These are phyloP conservation scores for Verticillium isaacii DNA, from an alignment of 2,329 filamentous ascomycete genomes.

Conservation along the genomic window DNA sequence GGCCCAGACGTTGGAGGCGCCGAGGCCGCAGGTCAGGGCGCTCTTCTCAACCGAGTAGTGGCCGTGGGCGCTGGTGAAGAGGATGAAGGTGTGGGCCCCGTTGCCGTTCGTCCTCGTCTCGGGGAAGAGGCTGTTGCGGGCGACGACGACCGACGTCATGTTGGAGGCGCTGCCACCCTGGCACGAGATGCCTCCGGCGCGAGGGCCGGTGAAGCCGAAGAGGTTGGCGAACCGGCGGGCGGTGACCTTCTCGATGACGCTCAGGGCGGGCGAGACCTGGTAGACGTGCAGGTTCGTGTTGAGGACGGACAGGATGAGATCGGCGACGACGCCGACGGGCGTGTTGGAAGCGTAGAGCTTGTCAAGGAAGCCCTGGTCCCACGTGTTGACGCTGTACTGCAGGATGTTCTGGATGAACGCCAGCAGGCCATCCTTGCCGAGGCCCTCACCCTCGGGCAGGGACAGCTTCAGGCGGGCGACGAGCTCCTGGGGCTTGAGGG, in stretches of 20 bases:
- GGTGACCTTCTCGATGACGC: conserved; percentile 82
- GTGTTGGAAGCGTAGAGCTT: conserved; percentile 93
- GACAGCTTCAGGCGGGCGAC: conserved; percentile 51
- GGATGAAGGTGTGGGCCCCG: conserved; percentile 58
- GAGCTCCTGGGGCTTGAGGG: conserved; percentile 54
- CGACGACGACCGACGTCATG: conserved; percentile 77
- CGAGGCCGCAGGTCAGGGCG: conserved; percentile 84
- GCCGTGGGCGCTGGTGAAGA: conserved; percentile 86
- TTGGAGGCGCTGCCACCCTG: conserved; percentile 85
- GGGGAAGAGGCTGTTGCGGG: conserved; percentile 81
- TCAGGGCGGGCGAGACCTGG: conserved; percentile 85
- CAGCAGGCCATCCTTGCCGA: conserved; percentile 70
- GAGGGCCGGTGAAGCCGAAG: conserved; percentile 69
- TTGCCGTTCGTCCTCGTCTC: conserved; percentile 72
- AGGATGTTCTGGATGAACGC: conserved; percentile 67
- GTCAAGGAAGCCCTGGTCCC: conserved; percentile 94
- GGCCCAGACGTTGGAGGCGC: conserved; percentile 64
- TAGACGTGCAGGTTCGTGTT: conserved; percentile 97
- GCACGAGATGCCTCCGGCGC: conserved; percentile 70
- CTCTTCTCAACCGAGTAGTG: conserved; percentile 96
- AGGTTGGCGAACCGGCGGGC: conserved; percentile 66
- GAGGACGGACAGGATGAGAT: conserved; percentile 76
- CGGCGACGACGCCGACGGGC: conserved; percentile 78
- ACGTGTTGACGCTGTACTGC: conserved; percentile 92
- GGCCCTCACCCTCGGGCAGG: conserved; percentile 50